Percentiles rank a stretch among this genome's conserved stretches.
Conservation (phyloP, 2,329 filamentous ascomycete genomes). For the Trichoderma sp. region DNA sequence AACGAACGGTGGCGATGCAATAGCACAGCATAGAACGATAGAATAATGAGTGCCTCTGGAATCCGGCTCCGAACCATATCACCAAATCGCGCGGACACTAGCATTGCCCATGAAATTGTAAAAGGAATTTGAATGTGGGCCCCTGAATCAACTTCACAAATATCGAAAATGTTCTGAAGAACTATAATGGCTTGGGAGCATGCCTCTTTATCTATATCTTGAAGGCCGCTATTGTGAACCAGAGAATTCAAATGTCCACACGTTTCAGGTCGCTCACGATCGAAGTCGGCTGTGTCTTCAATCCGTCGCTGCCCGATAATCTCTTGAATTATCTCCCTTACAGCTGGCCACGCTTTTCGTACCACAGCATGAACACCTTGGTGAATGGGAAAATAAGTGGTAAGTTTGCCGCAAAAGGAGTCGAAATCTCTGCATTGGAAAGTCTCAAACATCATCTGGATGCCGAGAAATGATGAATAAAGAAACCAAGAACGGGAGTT, state of each 20-base stretch:
- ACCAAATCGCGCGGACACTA: slow-evolving; percentile 36
- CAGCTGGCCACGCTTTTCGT: slow-evolving; percentile 31
- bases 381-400: slow-evolving; percentile 39
- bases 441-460: slow-evolving; percentile 48
- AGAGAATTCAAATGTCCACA: neutral
- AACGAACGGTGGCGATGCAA: slow-evolving; percentile 40
- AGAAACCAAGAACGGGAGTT: slow-evolving; percentile 39
- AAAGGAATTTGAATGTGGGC: slow-evolving; percentile 21
- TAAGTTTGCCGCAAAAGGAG: slow-evolving; percentile 35
- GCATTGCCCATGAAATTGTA: slow-evolving; percentile 27
- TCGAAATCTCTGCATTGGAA: slow-evolving; percentile 38
- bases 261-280: neutral
- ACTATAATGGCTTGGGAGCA: slow-evolving; percentile 26
- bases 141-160: neutral
- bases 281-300: neutral
- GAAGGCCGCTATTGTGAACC: neutral
- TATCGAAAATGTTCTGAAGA: slow-evolving; percentile 27
- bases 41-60: slow-evolving; percentile 43
- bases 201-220: slow-evolving; percentile 12
- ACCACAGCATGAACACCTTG: slow-evolving; percentile 40
- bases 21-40: slow-evolving; percentile 47
- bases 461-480: slow-evolving; percentile 41
- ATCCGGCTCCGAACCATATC: slow-evolving; percentile 38
- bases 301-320: neutral
- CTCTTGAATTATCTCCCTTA: neutral